These are phyloP conservation scores for Lentithecium fluviatile DNA, from an alignment of 495 filamentous ascomycete genomes.

Conservation along the genomic window DNA sequence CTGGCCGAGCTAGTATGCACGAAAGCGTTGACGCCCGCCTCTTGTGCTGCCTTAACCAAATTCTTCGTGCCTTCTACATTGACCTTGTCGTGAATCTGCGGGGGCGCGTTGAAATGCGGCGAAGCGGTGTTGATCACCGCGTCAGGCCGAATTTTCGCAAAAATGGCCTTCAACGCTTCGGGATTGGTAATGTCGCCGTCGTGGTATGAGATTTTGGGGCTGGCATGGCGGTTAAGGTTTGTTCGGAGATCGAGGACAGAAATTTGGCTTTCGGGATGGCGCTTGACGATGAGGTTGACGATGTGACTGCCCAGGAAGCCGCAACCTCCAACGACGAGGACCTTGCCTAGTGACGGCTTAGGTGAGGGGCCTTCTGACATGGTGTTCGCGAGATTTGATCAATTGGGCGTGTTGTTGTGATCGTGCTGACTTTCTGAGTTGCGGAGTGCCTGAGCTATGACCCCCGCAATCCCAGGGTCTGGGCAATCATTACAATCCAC, in stretches of 20 bases:
- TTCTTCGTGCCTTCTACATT: constrained; percentile 88
- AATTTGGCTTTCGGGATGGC: constrained; percentile 56
- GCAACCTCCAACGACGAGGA: constrained; percentile 54
- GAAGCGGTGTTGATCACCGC: constrained; percentile 91
- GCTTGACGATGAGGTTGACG: constrained; percentile 48
- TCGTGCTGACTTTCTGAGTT: too few species aligned
- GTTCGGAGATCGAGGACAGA: constrained; percentile 86
- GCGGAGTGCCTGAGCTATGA: neutral
- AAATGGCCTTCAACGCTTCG: constrained; percentile 61
- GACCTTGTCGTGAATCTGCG: constrained; percentile 74
- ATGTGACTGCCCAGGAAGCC: constrained; percentile 57
- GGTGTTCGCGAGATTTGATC: neutral
- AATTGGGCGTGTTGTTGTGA: too few species aligned
- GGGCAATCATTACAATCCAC: neutral
- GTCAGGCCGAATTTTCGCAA: constrained; percentile 71
- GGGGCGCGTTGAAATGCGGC: constrained; percentile 31
- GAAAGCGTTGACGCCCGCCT: constrained; percentile 80
- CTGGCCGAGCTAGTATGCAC: constrained; percentile 93
- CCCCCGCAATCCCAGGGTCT: neutral
- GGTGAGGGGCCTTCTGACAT: constrained; percentile 3
- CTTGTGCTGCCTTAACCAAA: constrained; percentile 71
- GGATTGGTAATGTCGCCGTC: constrained; percentile 83
- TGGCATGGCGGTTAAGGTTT: constrained; percentile 60
- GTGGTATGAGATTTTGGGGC: constrained; percentile 72
- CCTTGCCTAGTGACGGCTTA: constrained; percentile 41